Conservation (phyloP, 306 rosid species). For the Arachis stenosperma region DNA sequence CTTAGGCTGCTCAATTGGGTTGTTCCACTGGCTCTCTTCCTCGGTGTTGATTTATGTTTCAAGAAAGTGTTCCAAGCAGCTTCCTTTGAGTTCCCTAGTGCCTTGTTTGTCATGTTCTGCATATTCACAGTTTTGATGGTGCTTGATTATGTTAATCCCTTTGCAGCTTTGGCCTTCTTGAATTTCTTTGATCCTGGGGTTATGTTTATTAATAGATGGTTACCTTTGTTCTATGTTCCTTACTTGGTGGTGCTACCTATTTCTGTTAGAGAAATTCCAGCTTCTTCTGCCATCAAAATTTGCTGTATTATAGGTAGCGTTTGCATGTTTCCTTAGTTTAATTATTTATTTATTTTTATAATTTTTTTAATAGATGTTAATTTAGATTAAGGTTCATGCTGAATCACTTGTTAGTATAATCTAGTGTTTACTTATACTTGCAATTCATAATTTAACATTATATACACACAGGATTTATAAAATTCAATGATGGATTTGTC, state of each 20-base stretch:
- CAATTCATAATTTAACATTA: no score
- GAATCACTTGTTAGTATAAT: no score
- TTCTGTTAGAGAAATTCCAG: slow-evolving; percentile 68
- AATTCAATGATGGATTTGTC: not conserved
- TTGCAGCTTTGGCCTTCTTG: slow-evolving; percentile 56
- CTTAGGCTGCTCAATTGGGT: slow-evolving; percentile 54
- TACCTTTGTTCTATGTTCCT: slow-evolving; percentile 85
- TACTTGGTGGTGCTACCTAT: slow-evolving; percentile 78
- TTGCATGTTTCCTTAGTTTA: no score
- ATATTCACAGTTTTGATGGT: slow-evolving; percentile 59
- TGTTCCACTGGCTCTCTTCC: slow-evolving; percentile 62
- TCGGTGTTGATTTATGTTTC: slow-evolving; percentile 55
- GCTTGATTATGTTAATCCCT: slow-evolving; percentile 64
- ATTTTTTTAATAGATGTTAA: no score
- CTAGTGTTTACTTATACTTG: no score
- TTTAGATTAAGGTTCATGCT: no score
- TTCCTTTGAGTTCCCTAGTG: slow-evolving; percentile 79
- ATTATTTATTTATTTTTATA: no score
- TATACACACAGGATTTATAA: not conserved
- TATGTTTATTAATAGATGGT: slow-evolving; percentile 85
- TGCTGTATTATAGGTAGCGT: slow-evolving; percentile 60
- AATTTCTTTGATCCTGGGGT: slow-evolving; percentile 77
- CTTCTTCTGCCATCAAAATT: slow-evolving; percentile 75
- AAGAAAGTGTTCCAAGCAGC: slow-evolving; percentile 61
- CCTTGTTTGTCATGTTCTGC: slow-evolving; percentile 87